Evolutionary conservation across 2,329 filamentous ascomycete genomes (phyloP).

Genomic region (Ophiocordyceps camponoti-floridani): DNA sequence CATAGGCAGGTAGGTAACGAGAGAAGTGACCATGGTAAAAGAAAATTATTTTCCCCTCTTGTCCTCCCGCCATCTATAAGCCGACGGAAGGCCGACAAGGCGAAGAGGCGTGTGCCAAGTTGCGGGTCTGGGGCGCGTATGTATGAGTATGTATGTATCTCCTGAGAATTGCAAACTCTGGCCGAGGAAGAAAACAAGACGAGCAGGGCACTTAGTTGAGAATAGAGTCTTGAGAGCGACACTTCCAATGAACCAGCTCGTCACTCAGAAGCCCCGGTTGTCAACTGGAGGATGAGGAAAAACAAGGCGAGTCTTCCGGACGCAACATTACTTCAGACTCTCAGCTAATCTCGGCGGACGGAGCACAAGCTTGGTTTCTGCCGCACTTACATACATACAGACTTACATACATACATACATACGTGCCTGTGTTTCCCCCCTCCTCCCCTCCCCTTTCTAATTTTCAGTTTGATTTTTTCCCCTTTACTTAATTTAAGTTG

Average conservation of each 20-base stretch:
- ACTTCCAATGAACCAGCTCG: no score
- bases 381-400: neutral
- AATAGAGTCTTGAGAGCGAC: no score
- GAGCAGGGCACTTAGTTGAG: neutral
- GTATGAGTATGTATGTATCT: no score
- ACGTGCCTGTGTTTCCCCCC: neutral
- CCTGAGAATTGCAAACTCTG: no score
- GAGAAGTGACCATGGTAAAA: no score
- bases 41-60: neutral
- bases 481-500: neutral
- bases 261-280: neutral
- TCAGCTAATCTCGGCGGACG: neutral
- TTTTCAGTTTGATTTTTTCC: neutral
- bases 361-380: neutral
- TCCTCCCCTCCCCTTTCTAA: neutral
- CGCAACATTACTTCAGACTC: neutral
- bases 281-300: neutral
- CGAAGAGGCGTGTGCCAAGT: neutral
- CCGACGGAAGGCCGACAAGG: neutral
- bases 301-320: neutral
- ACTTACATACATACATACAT: neutral
- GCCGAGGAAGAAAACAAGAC: neutral
- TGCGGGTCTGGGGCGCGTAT: neutral
- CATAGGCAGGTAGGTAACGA: no score
- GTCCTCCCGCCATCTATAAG: neutral